Base-by-base conservation (phyloP, 768 basidiomycete genomes). In the Russula dissimulans region DNA sequence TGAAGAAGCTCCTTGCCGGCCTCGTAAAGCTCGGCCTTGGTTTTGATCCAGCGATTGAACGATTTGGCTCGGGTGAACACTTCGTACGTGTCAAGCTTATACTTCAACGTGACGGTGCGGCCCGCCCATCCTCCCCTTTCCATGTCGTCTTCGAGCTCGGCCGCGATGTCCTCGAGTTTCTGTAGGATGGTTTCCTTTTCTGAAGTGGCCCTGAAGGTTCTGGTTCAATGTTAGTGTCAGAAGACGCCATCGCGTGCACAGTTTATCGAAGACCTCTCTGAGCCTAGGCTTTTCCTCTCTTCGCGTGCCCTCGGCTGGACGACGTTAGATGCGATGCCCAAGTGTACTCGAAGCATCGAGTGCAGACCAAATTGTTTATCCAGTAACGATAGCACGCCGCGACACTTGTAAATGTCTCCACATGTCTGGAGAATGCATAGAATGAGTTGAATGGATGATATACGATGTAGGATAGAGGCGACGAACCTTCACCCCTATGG, bases 41-140 rank as follows among this genome's bases (percentile, higher is more conserved):
- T 78, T 22, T 73, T 81, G n/a, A 93, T 81, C 79, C 83, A 93
- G 50, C 82, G 82, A 64, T 83, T 77, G 43, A 86, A 81, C 1
- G 91, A 90, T 70, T 86, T 87, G 5, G 94, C 89, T 36, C 94
- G 84, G 15, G 91, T 91, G 67, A 87, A 87, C 0, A 87, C 86
- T 77, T 95, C 84, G 71, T 85, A 97, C 1, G 86, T 93, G 69
- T 95, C 87, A 38, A 91, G 79, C 74, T 99, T 99, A 71, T 86
- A 94, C 71, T 95, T 97, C 52, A 98, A 78, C 0, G 91, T 95
- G 36, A 98, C 78, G 0, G 92, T 97, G 65, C 86, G 83, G 8
- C 92, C 95, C 7, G 84, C 80, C 85, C 92, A 99, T 34, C 89
- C 86, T 47, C 78, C 78, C n/a, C 79, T 71, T 31, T 77, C 74